Evolutionary conservation across 2,329 filamentous ascomycete genomes (phyloP), one percentile per base, ranked within the genome.

Genomic region (Trichoderma sp.): DNA sequence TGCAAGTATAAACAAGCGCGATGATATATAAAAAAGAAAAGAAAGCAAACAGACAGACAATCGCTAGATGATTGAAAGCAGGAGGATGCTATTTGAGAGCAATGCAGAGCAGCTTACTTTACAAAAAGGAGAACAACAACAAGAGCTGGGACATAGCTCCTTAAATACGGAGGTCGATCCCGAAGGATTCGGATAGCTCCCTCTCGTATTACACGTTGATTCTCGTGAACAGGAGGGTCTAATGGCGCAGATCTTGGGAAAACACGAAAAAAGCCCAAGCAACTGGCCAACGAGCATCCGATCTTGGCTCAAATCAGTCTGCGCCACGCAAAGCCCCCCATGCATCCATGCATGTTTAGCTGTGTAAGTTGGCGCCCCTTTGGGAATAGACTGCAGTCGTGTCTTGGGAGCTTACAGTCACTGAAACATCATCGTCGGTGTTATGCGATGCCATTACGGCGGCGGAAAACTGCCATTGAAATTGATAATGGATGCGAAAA

Each of bases 91-190:
- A 14, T 3, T 36, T 7, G 28, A 30, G 11, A 21, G 8, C 24
- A 30, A 30, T 57, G 32, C 30, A 67, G 26, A 36, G 53, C 32
- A 15, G 51, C 32, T 43, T 43, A 11, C 53, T 67, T 58, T 26
- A 58, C 64, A 43, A 32, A 47, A 26, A 28, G 64, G 36, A 63
- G 51, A 43, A 7, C 32, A 14, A 18, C 79, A 74, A 79, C 80
- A n/a, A 30, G 28, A 30, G 51, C 51, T 30, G 64, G 47, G 24
- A 43, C 34, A 43, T 18, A 30, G 43, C 51, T 58, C 32, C 24
- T 58, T 39, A 58, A 39, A 58, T 67, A 67, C 24, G 24, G 34
- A 28, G 15, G 51, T 11, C 18, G 32, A 58, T 57, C n/a, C 34
- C 32, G 43, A 32, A 58, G 51, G 53, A 58, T 30, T 30, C 14